phyloP scores from a whole-genome alignment of 129 eudicot genomes.

The Gnaphalium uliginosum region DNA sequence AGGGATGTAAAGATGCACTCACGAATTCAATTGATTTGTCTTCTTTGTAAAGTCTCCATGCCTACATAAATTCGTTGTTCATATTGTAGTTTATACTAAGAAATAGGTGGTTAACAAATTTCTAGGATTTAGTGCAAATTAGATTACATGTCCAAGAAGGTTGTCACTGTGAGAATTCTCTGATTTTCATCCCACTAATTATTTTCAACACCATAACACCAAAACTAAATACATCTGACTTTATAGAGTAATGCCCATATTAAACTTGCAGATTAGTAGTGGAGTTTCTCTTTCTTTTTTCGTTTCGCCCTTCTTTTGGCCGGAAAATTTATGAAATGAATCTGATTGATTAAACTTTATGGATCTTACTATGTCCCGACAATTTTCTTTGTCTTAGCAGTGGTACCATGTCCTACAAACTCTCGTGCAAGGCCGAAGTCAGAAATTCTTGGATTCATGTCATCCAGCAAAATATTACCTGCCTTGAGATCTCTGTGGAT shows the following conservation, averaged over 20 bases:
- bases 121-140: neutral
- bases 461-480: constrained; percentile 40
- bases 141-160: constrained; percentile 55
- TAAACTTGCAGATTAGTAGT: neutral
- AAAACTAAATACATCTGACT: constrained; percentile 40
- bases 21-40: constrained; percentile 19
- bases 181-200: constrained; percentile 34
- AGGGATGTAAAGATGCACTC: neutral
- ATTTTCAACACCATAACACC: constrained; percentile 38
- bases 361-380: constrained; percentile 50
- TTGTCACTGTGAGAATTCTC: constrained; percentile 35
- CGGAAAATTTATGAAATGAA: neutral
- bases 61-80: too few species aligned
- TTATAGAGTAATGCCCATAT: constrained; percentile 29
- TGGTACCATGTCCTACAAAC: constrained; percentile 25
- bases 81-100: too few species aligned
- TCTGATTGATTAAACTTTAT: neutral
- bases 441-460: constrained; percentile 51
- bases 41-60: constrained; percentile 33
- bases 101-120: too few species aligned
- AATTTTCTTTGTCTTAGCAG: constrained; percentile 28
- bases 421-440: constrained; percentile 53
- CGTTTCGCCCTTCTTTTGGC: too few species aligned
- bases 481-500: constrained; percentile 52
- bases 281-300: neutral